Percentiles rank a stretch among this genome's conserved stretches.
phyloP scores from a whole-genome alignment of 1,284 basidiomycete genomes.

The Leucoagaricus sp. region DNA sequence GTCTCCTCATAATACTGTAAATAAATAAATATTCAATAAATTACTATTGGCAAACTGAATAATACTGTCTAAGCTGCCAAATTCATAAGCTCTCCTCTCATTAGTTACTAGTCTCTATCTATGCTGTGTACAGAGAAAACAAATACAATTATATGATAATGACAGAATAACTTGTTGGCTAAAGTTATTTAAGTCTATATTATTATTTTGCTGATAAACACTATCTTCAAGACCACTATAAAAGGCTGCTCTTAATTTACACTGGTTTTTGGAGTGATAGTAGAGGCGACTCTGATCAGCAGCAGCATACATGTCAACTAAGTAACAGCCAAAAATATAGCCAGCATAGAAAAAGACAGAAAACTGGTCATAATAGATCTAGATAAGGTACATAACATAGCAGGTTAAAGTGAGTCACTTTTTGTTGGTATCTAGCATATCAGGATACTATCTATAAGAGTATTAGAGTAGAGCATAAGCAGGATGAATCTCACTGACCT shows the following conservation, averaged over 20 bases:
- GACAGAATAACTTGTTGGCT: background rate
- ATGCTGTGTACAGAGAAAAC: too few species aligned
- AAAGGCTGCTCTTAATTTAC: background rate
- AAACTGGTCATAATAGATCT: too few species aligned
- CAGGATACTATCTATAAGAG: constrained; percentile 35
- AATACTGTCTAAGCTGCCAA: too few species aligned
- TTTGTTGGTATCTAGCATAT: constrained; percentile 17
- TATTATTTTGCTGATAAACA: background rate
- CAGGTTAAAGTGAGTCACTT: background rate
- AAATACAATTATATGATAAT: too few species aligned
- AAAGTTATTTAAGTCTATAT: background rate
- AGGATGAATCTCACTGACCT: constrained; percentile 21
- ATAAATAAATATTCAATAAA: too few species aligned
- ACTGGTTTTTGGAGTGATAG: background rate
- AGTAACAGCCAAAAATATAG: background rate
- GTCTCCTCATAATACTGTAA: too few species aligned
- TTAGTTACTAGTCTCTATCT: too few species aligned
- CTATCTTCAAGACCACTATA: background rate
- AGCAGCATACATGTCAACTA: background rate
- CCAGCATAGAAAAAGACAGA: background rate
- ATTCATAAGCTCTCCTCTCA: too few species aligned
- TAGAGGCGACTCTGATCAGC: background rate
- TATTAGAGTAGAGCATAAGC: constrained; percentile 24
- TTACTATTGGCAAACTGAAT: too few species aligned
- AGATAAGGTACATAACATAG: too few species aligned